Base-by-base conservation (phyloP, 163 green algal genomes). In the Picocystis sp. region DNA sequence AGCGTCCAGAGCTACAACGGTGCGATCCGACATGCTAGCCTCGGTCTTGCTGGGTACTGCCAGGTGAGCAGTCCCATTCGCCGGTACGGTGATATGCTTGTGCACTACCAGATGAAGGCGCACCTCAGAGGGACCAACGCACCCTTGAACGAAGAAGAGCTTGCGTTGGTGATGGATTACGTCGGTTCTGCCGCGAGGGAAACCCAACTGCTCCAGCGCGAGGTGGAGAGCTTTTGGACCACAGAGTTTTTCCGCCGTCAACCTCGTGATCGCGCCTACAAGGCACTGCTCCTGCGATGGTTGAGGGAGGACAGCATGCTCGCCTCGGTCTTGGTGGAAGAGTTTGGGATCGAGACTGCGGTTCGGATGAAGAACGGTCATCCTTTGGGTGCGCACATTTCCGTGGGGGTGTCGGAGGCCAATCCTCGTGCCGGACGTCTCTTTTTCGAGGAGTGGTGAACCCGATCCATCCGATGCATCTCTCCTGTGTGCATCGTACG, bases 11-110 rank as follows among this genome's bases (percentile, higher is more conserved):
- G 14, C 8, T 54, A 71, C 2, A 44, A 49, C 2, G 2, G 61
- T 1, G 19, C 44, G 24, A 69, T 57, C 17, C 56, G 52, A 3
- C 87, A 96, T 55, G 70, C 81, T 11, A 65, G 63, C 1, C 70
- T 96, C 56, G 87, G 76, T 1, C 71, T 96, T 29, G 55, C 66
- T 10, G 81, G 67, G 1, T 96, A 96, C 58, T 78, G 89, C 45
- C 87, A 96, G 67, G 66, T 92, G 56, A 92, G 77, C 3, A 88
- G 74, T 1, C 86, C 86, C 50, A 96, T 96, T 63, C 72, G 86
- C 8, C 70, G 81, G 52, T 80, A 74, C 51, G 42, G 43, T 0
- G 69, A 77, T 49, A 17, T 74, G 19, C 47, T 74, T 3, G 69
- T 63, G 14, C 69, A 77, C 41, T 65, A 59, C 14, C 69, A 77